Conservation (phyloP, 2,329 filamentous ascomycete genomes). For the Hymenoscyphus scutula region DNA sequence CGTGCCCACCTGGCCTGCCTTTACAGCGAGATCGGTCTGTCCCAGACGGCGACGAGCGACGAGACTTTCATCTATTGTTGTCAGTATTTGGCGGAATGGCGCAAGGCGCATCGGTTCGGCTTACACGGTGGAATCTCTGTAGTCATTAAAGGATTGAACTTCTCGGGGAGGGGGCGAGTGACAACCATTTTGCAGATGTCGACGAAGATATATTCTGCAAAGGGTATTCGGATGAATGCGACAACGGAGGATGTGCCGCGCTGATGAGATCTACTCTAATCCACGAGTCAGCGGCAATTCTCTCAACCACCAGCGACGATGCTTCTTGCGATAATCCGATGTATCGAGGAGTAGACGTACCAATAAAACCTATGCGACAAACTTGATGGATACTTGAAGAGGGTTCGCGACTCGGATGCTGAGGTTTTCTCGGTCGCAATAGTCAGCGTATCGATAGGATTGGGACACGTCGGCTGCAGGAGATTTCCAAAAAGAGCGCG, state of each 20-base stretch:
- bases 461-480: neutral
- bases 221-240: constrained; percentile 1
- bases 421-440: neutral
- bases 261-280: neutral
- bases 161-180: constrained; percentile 49
- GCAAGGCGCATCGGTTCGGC: constrained; percentile 34
- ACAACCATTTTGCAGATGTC: constrained; percentile 24
- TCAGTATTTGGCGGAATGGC: constrained; percentile 23
- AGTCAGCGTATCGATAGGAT: neutral
- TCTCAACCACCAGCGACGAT: neutral
- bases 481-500: neutral
- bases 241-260: constrained; percentile 4
- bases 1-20: constrained; percentile 70
- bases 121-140: constrained; percentile 64
- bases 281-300: constrained; percentile 2
- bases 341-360: neutral
- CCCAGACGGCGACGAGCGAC: constrained; percentile 83
- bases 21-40: constrained; percentile 85
- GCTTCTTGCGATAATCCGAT: neutral
- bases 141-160: constrained; percentile 65
- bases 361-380: neutral
- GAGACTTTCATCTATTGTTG: constrained; percentile 31
- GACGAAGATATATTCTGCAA: neutral
- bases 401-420: neutral
- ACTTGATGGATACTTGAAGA: neutral